These are phyloP conservation scores for Flagelloscypha sp. DNA, from an alignment of 768 basidiomycete genomes.

Conservation along the genomic window DNA sequence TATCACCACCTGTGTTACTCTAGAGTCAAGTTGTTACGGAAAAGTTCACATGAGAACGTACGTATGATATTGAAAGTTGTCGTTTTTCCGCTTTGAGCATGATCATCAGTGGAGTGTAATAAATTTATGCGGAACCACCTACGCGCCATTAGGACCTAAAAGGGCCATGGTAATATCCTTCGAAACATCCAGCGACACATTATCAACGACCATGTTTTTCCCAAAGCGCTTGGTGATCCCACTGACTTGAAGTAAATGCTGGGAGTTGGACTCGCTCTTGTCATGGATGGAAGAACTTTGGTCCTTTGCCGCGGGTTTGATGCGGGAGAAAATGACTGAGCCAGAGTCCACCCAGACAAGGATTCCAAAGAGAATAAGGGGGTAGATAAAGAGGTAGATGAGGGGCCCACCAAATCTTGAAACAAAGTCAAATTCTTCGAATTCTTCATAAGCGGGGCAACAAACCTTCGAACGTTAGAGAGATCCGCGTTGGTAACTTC, in stretches of 20 bases:
- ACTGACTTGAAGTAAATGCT: conserved; percentile 55
- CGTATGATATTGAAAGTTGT: conserved; percentile 78
- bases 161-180: conserved; percentile 61
- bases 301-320: conserved; percentile 9
- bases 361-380: conserved; percentile 48
- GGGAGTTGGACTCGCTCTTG: conserved; percentile 34
- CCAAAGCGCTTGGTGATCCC: conserved; percentile 55
- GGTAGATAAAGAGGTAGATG: conserved; percentile 57
- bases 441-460: too few species aligned
- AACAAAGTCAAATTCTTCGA: too few species aligned
- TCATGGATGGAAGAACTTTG: conserved; percentile 50
- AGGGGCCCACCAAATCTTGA: conserved; percentile 68
- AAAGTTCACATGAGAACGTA: conserved; percentile 23
- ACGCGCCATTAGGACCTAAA: conserved; percentile 79
- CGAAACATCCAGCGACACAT: conserved; percentile 62
- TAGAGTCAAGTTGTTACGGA: conserved; percentile 16
- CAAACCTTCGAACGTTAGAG: too few species aligned
- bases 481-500: too few species aligned
- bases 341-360: conserved; percentile 72
- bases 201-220: conserved; percentile 54
- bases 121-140: too few species aligned
- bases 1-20: conserved; percentile 68
- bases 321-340: conserved; percentile 31
- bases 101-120: too few species aligned
- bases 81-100: conserved; percentile 76